Evolutionary conservation across 2,329 filamentous ascomycete genomes (phyloP), one percentile per base, ranked within the genome.

Genomic region (Camillea tinctor): DNA sequence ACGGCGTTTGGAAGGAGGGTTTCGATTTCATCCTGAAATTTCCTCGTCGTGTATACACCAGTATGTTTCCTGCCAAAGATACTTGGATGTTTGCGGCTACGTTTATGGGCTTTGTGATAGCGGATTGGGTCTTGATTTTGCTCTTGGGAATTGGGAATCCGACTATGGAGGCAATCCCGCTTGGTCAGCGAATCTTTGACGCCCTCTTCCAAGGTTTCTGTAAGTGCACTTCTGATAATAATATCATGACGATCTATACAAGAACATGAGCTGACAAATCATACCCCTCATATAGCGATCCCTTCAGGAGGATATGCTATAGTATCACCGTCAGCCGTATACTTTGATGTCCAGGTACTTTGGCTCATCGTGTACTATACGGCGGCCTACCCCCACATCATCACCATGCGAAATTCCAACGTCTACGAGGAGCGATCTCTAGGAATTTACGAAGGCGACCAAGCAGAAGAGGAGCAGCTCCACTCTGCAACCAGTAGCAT

Each of bases 361-460:
- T 88, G 86, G 66, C 77, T 88, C 13, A 79, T 88, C 58, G 86
- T 88, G 77, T 88, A 88, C 84, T 89, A 88, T 71, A 84, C 88
- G 50, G 85, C 85, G 0, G 84, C 81, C 2, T 88, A 86, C 61
- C 86, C 87, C 0, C 81, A 88, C 21, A 81, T 84, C 23, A 85
- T 88, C 60, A 86, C 83, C 1, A 84, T 88, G 74, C 83, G 88
- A 24, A 85, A 88, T 69, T 88, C 87, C 48, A 91, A 91, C 68
- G 84, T 89, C 26, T 91, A 91, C 69, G 88, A 91, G 70, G 88
- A 91, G 68, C 80, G 86, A 6, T 87, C 84, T 0, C 76, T 91
- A 1, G 87, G 87, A 0, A 82, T 88, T 30, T 85, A 87, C 60
- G 74, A 72, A 54, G 69, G 71, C 50, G 71, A 73, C 52, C 62